Percentiles rank a stretch among this genome's conserved stretches.
These are phyloP conservation scores for Sclerotinia subarctica DNA, from an alignment of 2,329 filamentous ascomycete species.

Conservation along the genomic window DNA sequence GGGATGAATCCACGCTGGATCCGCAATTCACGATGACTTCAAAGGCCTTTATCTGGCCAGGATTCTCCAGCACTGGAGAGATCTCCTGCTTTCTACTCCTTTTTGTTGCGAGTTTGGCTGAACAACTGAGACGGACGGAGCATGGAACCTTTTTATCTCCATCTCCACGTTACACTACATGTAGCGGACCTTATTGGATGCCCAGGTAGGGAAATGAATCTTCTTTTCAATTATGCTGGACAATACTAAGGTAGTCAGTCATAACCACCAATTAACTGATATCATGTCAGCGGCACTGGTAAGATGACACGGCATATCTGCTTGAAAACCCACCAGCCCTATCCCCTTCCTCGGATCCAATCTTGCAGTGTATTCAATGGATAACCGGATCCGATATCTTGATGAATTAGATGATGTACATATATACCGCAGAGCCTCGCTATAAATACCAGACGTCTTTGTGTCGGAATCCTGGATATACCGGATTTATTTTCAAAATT, in stretches of 20 bases:
- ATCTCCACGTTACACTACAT: slow-evolving; percentile 7
- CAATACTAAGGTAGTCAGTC: not conserved
- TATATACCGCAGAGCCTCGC: too few relatives aligned
- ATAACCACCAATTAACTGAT: not conserved
- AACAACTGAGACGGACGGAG: not conserved
- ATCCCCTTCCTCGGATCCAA: not conserved
- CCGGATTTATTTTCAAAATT: too few relatives aligned
- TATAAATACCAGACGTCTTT: too few relatives aligned
- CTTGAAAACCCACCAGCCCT: too few relatives aligned
- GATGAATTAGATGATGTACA: not conserved
- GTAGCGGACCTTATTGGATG: not conserved
- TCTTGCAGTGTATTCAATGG: not conserved
- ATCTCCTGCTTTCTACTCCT: not conserved
- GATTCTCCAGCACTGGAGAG: not conserved
- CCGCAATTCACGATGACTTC: not conserved
- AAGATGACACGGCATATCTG: not conserved
- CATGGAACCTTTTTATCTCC: not conserved
- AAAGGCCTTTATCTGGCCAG: not conserved
- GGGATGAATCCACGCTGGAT: not conserved
- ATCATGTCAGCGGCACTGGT: not conserved
- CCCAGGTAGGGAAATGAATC: not conserved
- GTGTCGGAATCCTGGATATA: too few relatives aligned
- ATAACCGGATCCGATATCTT: slow-evolving; percentile 11
- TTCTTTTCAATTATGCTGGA: not conserved
- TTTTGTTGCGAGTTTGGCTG: not conserved